Percentiles rank a stretch among this genome's conserved stretches.
phyloP scores from a whole-genome alignment of 768 basidiomycete species.

The Tricholoma terreum region DNA sequence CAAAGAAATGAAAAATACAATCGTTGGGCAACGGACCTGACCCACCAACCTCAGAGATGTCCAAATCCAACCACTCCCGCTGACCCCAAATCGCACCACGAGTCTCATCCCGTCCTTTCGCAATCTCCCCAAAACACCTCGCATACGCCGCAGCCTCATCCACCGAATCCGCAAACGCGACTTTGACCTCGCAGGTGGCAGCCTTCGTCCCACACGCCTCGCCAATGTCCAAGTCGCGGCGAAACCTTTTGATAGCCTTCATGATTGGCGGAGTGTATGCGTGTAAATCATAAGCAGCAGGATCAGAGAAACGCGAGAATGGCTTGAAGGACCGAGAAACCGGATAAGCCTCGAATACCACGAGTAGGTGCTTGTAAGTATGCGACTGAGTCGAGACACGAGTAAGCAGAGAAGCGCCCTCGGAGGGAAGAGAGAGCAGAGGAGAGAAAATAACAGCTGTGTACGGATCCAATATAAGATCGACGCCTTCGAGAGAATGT shows the following conservation, averaged over 20 bases:
- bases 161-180: slow-evolving; percentile 62
- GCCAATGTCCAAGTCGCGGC: slow-evolving; percentile 57
- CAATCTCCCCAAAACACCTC: slow-evolving; percentile 57
- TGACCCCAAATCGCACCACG: slow-evolving; percentile 53
- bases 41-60: slow-evolving; percentile 46
- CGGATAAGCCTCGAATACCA: slow-evolving; percentile 70
- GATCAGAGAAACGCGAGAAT: slow-evolving; percentile 4
- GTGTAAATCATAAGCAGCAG: slow-evolving; percentile 20
- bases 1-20: background rate
- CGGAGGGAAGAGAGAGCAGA: slow-evolving; percentile 46
- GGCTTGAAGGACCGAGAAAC: slow-evolving; percentile 35
- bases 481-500: slow-evolving; percentile 52
- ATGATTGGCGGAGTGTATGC: slow-evolving; percentile 66
- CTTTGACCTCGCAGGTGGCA: slow-evolving; percentile 38
- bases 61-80: slow-evolving; percentile 60
- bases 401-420: slow-evolving; percentile 41
- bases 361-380: slow-evolving; percentile 50
- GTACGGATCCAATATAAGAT: slow-evolving; percentile 66
- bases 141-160: slow-evolving; percentile 54
- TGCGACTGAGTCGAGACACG: slow-evolving; percentile 57
- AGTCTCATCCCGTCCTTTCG: slow-evolving; percentile 42
- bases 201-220: slow-evolving; percentile 57
- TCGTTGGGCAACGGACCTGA: slow-evolving; percentile 1
- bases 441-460: slow-evolving; percentile 53
- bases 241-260: slow-evolving; percentile 67